phyloP scores from a whole-genome alignment of 1,284 basidiomycete genomes.

The Ustilago crameri region DNA sequence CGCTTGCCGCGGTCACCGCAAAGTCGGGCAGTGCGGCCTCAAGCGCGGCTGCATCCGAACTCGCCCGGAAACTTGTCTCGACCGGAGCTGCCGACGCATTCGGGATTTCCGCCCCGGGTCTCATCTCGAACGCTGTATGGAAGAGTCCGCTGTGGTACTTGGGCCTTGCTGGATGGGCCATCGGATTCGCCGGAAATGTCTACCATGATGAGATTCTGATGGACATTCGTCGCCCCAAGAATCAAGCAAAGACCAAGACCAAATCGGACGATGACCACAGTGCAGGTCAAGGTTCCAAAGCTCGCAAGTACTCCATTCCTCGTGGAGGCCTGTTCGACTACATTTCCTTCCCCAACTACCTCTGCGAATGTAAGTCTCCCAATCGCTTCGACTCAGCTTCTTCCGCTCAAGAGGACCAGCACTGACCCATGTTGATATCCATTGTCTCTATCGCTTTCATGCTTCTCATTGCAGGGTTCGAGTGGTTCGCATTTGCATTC shows the following conservation, averaged over 20 bases:
- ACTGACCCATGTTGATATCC: background rate
- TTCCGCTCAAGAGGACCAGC: background rate
- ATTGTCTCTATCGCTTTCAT: background rate
- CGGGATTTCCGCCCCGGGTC: slow-evolving; percentile 28
- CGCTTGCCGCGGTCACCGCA: slow-evolving; percentile 20
- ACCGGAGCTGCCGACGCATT: slow-evolving; percentile 27
- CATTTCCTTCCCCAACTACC: slow-evolving; percentile 91
- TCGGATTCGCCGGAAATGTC: slow-evolving; percentile 82
- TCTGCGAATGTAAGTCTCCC: slow-evolving; percentile 77
- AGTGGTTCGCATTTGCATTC: slow-evolving; percentile 63
- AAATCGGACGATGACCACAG: slow-evolving; percentile 16
- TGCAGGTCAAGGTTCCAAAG: slow-evolving; percentile 57
- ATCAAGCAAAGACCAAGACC: slow-evolving; percentile 2
- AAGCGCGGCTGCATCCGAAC: slow-evolving; percentile 13
- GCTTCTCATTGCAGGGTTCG: slow-evolving; percentile 53
- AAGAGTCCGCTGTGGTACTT: slow-evolving; percentile 72
- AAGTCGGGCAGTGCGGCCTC: slow-evolving; percentile 14
- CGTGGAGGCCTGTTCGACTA: slow-evolving; percentile 80
- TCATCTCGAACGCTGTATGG: slow-evolving; percentile 61
- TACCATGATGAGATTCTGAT: slow-evolving; percentile 88
- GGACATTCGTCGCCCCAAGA: slow-evolving; percentile 70
- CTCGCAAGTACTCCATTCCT: slow-evolving; percentile 81
- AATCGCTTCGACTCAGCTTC: background rate
- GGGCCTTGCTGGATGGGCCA: slow-evolving; percentile 76
- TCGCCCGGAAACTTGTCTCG: slow-evolving; percentile 30